Evolutionary conservation across 2,329 filamentous ascomycete genomes (phyloP).

Genomic region (Penicillium glabrum): DNA sequence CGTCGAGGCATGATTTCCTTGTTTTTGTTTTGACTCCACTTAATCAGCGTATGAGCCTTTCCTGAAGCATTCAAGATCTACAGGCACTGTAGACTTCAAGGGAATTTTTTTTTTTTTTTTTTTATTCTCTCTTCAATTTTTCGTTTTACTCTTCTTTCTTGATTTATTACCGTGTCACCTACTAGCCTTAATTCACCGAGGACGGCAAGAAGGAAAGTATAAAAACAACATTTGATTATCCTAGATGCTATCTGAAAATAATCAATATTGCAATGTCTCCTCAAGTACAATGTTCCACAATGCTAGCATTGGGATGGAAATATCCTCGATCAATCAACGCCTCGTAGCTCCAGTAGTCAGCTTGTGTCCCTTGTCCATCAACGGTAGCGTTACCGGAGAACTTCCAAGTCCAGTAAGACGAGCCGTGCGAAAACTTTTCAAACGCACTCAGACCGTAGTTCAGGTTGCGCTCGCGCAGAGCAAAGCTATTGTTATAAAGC

Average conservation of each 20-base stretch:
- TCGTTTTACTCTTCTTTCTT: too few species aligned
- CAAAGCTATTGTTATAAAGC: conserved; percentile 13
- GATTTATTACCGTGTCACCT: too few species aligned
- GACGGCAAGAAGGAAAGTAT: background rate
- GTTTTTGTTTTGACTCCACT: too few species aligned
- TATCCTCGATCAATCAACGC: conserved; percentile 3
- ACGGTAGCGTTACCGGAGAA: conserved; percentile 14
- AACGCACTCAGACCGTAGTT: conserved; percentile 13
- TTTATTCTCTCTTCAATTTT: too few species aligned
- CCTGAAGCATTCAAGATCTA: too few species aligned
- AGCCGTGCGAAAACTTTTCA: conserved; percentile 15
- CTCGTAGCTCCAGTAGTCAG: conserved; percentile 16
- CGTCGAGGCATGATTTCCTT: too few species aligned
- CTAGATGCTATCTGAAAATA: background rate
- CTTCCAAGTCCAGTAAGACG: conserved; percentile 21
- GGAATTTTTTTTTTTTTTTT: too few species aligned
- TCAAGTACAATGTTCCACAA: background rate
- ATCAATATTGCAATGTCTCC: background rate
- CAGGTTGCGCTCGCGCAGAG: conserved; percentile 11
- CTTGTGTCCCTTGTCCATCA: conserved; percentile 13
- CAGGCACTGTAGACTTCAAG: too few species aligned
- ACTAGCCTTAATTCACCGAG: too few species aligned
- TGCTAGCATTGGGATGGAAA: background rate
- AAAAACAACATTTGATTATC: background rate
- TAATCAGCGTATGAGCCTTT: too few species aligned